Conservation (phyloP, 352 stramenopile species). For the Phytopythium cucurbitacearum region DNA sequence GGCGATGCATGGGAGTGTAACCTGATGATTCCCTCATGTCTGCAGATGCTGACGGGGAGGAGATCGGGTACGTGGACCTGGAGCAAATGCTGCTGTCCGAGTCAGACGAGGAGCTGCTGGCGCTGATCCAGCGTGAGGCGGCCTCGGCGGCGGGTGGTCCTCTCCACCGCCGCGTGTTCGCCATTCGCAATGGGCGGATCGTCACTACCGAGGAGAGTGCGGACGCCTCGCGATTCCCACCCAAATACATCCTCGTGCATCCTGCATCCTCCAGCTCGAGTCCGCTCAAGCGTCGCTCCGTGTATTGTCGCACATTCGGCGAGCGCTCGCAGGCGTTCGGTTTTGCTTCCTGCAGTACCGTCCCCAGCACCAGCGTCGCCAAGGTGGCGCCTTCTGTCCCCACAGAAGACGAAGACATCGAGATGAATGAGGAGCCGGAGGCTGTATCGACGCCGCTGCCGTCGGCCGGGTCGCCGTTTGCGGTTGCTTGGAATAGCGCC, state of each 20-base stretch:
- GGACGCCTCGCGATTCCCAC: slow-evolving; percentile 18
- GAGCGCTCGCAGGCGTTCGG: slow-evolving; percentile 46
- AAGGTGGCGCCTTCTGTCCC: too few relatives aligned
- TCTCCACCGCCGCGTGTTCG: slow-evolving; percentile 27
- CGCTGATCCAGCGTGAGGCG: slow-evolving; percentile 20
- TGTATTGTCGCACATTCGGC: slow-evolving; percentile 57
- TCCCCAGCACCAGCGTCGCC: too few relatives aligned
- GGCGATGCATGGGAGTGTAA: too few relatives aligned
- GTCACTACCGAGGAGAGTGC: background rate
- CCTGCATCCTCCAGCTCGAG: slow-evolving; percentile 1
- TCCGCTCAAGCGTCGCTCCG: slow-evolving; percentile 36
- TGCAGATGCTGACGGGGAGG: slow-evolving; percentile 9
- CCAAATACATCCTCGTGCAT: slow-evolving; percentile 37
- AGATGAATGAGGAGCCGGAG: slow-evolving; percentile 12
- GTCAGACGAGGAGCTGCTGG: slow-evolving; percentile 29
- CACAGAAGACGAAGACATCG: slow-evolving; percentile 16
- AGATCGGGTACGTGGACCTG: slow-evolving; percentile 41
- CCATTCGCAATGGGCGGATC: slow-evolving; percentile 16
- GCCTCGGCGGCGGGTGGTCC: slow-evolving; percentile 17
- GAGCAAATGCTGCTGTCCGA: slow-evolving; percentile 59
- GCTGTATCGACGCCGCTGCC: background rate
- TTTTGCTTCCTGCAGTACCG: slow-evolving; percentile 14
- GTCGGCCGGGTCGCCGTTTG: background rate
- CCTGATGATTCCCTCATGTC: background rate
- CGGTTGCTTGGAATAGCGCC: background rate